A percentile compares a stretch with the other conserved stretches of the same genome.
These are phyloP conservation scores for Globisporangium nunn DNA, from an alignment of 352 stramenopile species.

Conservation along the genomic window DNA sequence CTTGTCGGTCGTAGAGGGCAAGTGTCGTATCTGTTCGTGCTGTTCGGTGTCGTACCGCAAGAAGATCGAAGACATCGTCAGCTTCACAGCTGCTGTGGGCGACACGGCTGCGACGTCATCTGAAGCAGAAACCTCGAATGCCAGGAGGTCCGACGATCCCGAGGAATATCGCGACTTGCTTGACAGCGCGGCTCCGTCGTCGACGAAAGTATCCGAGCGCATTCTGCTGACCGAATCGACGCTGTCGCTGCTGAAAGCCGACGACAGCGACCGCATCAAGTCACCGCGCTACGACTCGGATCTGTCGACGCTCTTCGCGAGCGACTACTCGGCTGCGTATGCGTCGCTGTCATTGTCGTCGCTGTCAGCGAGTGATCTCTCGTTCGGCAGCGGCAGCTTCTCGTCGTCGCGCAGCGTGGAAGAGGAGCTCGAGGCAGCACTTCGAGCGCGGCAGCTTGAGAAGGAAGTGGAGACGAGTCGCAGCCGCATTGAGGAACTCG, in stretches of 20 bases:
- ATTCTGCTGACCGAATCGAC: not conserved
- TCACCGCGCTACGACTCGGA: constrained; percentile 22
- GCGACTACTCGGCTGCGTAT: constrained; percentile 25
- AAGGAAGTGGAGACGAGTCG: constrained; percentile 64
- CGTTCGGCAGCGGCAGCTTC: constrained; percentile 9
- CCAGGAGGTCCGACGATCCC: not conserved
- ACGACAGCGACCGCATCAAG: not conserved
- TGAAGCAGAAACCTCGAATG: not conserved
- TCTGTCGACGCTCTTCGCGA: constrained; percentile 28
- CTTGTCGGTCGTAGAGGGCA: constrained; percentile 48
- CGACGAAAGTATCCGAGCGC: not conserved
- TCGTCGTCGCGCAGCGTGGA: constrained; percentile 27
- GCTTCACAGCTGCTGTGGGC: not conserved
- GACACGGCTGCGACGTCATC: no score
- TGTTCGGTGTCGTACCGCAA: constrained; percentile 65
- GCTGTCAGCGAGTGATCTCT: constrained; percentile 5
- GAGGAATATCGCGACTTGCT: not conserved
- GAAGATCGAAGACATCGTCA: constrained; percentile 15
- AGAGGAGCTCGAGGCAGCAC: constrained; percentile 54
- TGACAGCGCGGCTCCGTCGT: not conserved
- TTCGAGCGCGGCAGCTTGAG: constrained; percentile 53
- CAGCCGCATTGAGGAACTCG: constrained; percentile 46
- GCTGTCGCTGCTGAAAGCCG: not conserved
- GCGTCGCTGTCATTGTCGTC: constrained; percentile 19
- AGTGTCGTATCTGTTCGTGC: constrained; percentile 64